These are phyloP conservation scores for Aspergillus funiculosus DNA, from an alignment of 495 filamentous ascomycete genomes.

Conservation along the genomic window DNA sequence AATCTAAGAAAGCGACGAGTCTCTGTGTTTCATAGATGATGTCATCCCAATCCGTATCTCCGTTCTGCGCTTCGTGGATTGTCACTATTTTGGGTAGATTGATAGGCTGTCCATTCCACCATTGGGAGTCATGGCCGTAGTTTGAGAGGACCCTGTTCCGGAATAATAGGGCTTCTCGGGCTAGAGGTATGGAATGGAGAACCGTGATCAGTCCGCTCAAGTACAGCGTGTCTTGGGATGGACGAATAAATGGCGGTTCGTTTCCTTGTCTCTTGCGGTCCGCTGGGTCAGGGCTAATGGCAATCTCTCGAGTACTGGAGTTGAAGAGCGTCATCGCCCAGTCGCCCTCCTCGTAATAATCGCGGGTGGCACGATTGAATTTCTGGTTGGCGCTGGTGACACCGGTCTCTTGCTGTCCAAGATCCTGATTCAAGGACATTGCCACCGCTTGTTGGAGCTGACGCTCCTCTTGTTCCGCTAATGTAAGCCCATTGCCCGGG, in stretches of 20 bases:
- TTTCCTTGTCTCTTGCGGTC: constrained; percentile 53
- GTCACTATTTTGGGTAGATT: constrained; percentile 53
- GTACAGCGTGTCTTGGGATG: constrained; percentile 52
- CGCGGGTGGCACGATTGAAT: constrained; percentile 69
- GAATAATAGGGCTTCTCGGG: constrained; percentile 66
- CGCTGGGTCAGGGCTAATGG: constrained; percentile 54
- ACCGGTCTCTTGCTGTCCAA: constrained; percentile 53
- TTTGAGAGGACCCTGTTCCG: constrained; percentile 45
- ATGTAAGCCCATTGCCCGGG: constrained; percentile 38
- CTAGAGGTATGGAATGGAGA: constrained; percentile 76
- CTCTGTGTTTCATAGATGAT: constrained; percentile 56
- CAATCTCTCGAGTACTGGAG: constrained; percentile 50
- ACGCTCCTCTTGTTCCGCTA: constrained; percentile 51
- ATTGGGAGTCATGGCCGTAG: constrained; percentile 67
- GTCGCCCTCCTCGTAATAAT: constrained; percentile 60
- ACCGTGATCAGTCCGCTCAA: constrained; percentile 70
- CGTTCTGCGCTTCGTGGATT: constrained; percentile 34
- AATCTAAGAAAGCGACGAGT: constrained; percentile 80
- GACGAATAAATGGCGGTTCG: constrained; percentile 68
- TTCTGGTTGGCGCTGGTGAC: constrained; percentile 43
- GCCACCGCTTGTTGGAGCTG: constrained; percentile 55
- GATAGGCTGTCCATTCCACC: constrained; percentile 78
- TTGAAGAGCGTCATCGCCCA: constrained; percentile 72
- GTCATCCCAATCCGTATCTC: constrained; percentile 41
- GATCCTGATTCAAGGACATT: constrained; percentile 44